Percentiles rank a stretch among this genome's conserved stretches.
phyloP scores from a whole-genome alignment of 2,329 filamentous ascomycete species.

The Epichloe uncinata region DNA sequence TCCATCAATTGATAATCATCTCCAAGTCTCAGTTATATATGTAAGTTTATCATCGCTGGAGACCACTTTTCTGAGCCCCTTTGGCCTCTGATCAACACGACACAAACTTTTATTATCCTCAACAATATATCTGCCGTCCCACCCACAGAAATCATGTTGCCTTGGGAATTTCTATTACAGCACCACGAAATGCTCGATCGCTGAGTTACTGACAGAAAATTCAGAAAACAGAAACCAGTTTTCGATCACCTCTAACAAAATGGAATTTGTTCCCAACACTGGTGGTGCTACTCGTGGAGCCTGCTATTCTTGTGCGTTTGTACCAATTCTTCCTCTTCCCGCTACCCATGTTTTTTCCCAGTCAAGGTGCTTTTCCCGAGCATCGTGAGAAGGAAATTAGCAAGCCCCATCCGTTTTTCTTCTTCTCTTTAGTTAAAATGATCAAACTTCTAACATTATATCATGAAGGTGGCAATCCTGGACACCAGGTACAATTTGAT shows the following conservation, averaged over 20 bases:
- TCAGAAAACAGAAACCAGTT: background rate
- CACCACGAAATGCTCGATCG: background rate
- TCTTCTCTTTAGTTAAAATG: background rate
- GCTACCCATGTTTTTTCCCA: background rate
- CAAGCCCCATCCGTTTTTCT: background rate
- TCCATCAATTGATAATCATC: background rate
- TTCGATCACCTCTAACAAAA: slow-evolving; percentile 11
- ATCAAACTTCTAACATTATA: background rate
- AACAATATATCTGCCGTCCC: background rate
- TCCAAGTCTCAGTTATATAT: background rate
- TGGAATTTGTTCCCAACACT: slow-evolving; percentile 22
- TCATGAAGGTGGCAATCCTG: slow-evolving; percentile 52
- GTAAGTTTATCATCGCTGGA: background rate
- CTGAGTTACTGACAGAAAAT: background rate
- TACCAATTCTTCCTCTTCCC: background rate
- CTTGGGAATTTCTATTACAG: background rate
- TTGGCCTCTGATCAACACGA: background rate
- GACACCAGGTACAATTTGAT: slow-evolving; percentile 54
- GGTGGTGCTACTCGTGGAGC: slow-evolving; percentile 24
- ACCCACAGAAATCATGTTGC: background rate
- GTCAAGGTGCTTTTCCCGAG: background rate
- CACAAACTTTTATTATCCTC: background rate
- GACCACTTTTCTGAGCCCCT: background rate
- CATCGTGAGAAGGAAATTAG: background rate
- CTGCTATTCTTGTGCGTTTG: slow-evolving; percentile 39